Conservation (phyloP, 2,329 filamentous ascomycete genomes). For the Microcyclosporella mali region DNA sequence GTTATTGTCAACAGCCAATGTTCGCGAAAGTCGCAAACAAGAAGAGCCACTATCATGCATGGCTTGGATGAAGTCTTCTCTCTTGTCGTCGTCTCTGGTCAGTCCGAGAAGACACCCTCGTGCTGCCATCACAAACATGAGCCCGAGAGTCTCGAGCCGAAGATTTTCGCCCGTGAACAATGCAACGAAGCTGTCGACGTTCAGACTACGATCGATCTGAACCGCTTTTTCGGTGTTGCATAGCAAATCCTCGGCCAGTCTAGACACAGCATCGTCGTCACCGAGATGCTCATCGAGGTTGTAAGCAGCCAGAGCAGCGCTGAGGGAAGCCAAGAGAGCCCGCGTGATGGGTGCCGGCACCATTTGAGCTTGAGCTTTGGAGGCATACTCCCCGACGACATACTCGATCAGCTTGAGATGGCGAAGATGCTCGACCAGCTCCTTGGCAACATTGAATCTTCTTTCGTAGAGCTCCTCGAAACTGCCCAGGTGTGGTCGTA, state of each 20-base stretch:
- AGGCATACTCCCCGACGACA: slow-evolving; percentile 2
- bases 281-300: not conserved
- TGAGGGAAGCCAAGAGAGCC: slow-evolving; percentile 2
- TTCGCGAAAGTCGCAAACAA: slow-evolving; percentile 10
- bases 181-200: slow-evolving; percentile 8
- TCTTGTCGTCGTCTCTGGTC: slow-evolving; percentile 2
- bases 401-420: slow-evolving; percentile 5
- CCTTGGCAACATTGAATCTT: slow-evolving; percentile 1
- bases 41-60: not conserved
- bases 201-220: not conserved
- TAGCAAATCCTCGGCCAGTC: not conserved
- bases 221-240: not conserved
- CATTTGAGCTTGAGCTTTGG: slow-evolving; percentile 2
- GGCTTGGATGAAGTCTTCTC: slow-evolving; percentile 10
- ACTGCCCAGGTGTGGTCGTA: not conserved
- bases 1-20: slow-evolving; percentile 9
- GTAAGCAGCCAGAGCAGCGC: not conserved
- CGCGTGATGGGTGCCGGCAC: slow-evolving; percentile 2
- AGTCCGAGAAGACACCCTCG: slow-evolving; percentile 10
- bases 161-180: slow-evolving; percentile 14
- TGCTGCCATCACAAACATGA: slow-evolving; percentile 16
- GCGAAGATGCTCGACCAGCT: slow-evolving; percentile 1
- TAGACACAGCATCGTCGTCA: not conserved
- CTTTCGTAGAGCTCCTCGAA: not conserved
- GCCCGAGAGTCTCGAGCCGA: slow-evolving; percentile 17